A percentile compares a stretch with the other conserved stretches of the same genome.
Conservation (phyloP, 208 protist genomes). For the Naegleria gruberi region DNA sequence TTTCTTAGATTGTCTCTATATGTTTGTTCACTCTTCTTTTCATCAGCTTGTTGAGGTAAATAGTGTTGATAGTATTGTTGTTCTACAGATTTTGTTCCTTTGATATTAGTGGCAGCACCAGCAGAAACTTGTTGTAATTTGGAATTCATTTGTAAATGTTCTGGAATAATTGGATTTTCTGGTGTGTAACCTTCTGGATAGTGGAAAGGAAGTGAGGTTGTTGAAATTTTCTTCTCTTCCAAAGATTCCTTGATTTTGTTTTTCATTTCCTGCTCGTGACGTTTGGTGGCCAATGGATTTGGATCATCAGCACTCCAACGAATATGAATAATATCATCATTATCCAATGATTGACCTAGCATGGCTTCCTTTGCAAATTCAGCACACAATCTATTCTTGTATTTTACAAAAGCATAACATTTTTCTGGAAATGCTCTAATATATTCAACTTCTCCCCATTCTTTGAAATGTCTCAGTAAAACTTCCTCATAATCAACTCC, state of each 20-base stretch:
- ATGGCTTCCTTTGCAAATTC: constrained; percentile 17
- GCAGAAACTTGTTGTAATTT: not conserved
- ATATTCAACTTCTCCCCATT: constrained; percentile 21
- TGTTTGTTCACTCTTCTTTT: not conserved
- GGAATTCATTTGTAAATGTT: no score
- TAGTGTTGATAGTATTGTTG: not conserved
- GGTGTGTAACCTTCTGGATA: constrained; percentile 2
- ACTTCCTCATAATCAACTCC: not conserved
- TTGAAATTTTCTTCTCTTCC: not conserved
- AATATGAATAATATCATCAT: constrained; percentile 1
- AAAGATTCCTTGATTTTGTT: not conserved
- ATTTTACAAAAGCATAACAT: constrained; percentile 21
- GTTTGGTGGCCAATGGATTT: not conserved
- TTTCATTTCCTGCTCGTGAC: not conserved
- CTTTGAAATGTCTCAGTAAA: constrained; percentile 5
- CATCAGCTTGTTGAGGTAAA: not conserved
- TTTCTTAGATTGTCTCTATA: not conserved
- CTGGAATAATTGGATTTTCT: not conserved
- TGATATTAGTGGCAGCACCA: not conserved
- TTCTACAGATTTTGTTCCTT: not conserved
- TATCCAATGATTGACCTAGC: not conserved
- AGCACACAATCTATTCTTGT: not conserved
- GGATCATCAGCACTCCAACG: constrained; percentile 4
- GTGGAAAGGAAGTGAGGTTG: not conserved
- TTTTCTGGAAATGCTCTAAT: constrained; percentile 4